A percentile compares a stretch with the other conserved stretches of the same genome.
phyloP scores from a whole-genome alignment of 371 early-diverging fungal species.

The Rhizomucor pusillus region DNA sequence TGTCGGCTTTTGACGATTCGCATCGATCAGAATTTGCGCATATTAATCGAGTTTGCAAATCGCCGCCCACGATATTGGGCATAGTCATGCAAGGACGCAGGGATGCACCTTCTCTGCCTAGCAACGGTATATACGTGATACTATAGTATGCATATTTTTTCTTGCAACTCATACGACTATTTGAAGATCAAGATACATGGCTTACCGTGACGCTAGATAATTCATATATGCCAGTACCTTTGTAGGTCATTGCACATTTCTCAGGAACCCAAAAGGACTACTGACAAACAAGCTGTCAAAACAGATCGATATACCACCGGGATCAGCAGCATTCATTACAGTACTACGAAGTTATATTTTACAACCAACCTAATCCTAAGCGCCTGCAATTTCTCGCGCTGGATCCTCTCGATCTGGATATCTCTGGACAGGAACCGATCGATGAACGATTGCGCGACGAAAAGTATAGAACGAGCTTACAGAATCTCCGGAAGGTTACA shows the following conservation, averaged over 20 bases:
- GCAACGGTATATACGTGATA: not conserved
- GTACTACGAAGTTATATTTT: slow-evolving; percentile 53
- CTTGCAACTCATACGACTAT: not conserved
- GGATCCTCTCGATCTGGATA: slow-evolving; percentile 70
- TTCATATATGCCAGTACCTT: slow-evolving; percentile 31
- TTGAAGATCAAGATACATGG: slow-evolving; percentile 22
- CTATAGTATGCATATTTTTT: slow-evolving; percentile 1
- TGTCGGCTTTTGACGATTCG: slow-evolving; percentile 29
- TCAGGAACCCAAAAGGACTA: not conserved
- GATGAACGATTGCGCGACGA: slow-evolving; percentile 1
- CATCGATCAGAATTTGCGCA: slow-evolving; percentile 28
- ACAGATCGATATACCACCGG: slow-evolving; percentile 7
- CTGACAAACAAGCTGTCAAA: not conserved
- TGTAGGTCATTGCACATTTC: slow-evolving; percentile 11
- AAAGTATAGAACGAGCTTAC: slow-evolving; percentile 2
- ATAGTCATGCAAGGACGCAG: slow-evolving; percentile 5
- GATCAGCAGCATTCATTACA: slow-evolving; percentile 1
- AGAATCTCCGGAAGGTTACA: slow-evolving; percentile 21
- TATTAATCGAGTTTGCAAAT: slow-evolving; percentile 35
- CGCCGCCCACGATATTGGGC: slow-evolving; percentile 35
- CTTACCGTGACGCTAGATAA: slow-evolving; percentile 24
- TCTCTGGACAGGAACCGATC: slow-evolving; percentile 38
- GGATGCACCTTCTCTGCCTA: not conserved
- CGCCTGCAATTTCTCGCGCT: slow-evolving; percentile 70
- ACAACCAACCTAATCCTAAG: slow-evolving; percentile 62